Conservation (phyloP, 371 early-diverging fungal genomes). For the Modicella reniformis region DNA sequence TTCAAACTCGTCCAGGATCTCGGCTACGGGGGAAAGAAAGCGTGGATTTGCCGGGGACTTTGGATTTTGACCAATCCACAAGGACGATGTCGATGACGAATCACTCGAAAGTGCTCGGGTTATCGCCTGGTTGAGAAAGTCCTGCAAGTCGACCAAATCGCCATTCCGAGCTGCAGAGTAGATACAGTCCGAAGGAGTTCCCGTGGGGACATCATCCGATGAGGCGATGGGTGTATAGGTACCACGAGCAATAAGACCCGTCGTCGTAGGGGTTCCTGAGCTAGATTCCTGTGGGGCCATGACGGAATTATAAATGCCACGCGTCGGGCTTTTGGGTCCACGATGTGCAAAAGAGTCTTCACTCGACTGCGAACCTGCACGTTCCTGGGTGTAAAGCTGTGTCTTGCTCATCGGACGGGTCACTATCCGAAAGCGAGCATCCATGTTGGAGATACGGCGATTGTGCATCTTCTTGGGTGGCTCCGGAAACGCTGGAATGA, state of each 20-base stretch:
- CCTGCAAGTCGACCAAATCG: conserved; percentile 31
- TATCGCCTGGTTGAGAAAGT: conserved; percentile 29
- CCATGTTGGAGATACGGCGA: conserved; percentile 43
- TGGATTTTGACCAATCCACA: not conserved
- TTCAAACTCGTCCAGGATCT: conserved; percentile 40
- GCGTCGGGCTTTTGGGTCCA: not conserved
- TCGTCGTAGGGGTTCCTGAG: conserved; percentile 2
- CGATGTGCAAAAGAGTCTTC: conserved; percentile 13
- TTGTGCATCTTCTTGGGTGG: conserved; percentile 47
- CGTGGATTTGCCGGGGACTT: not conserved
- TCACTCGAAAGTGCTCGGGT: conserved; percentile 7
- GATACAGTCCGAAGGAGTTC: conserved; percentile 27
- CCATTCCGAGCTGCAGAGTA: conserved; percentile 45
- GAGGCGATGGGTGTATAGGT: conserved; percentile 43
- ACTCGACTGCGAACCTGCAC: conserved; percentile 15
- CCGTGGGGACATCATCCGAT: conserved; percentile 37
- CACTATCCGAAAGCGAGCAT: conserved; percentile 21
- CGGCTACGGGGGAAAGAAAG: not conserved
- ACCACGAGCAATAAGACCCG: conserved; percentile 21
- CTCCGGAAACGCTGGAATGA: conserved; percentile 41
- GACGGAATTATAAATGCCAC: not conserved
- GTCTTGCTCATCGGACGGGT: conserved; percentile 9
- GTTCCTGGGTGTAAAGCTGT: conserved; percentile 22
- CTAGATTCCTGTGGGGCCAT: conserved; percentile 24
- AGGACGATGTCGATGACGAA: conserved; percentile 11